Evolutionary conservation across 2,329 filamentous ascomycete species (phyloP), one percentile per base, ranked within the genome.

Genomic region (Neofusicoccum cordaticola): DNA sequence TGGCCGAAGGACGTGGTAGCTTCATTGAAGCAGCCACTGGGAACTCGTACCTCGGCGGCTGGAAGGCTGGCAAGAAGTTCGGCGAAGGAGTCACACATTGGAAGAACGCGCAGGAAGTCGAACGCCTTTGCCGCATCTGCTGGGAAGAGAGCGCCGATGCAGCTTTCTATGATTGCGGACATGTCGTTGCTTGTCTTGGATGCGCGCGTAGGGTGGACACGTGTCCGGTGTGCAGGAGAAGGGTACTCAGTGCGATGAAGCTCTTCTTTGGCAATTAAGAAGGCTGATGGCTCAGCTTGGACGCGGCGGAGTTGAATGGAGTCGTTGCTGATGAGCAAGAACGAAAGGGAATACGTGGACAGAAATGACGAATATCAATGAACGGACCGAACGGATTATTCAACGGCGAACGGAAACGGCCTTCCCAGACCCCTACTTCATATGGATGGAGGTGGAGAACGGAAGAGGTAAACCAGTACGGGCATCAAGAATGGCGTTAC

Each of bases 51-150:
- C 82, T 84, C 13, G 86, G 86, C 31, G 85, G 84, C 19, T 89
- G 86, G 79, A 81, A 83, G 68, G 80, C 85, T 63, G 85, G 86
- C 68, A 86, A 86, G 73, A 83, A 84, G 45, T 83, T 85, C 68
- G 86, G 86, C 61, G 84, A 85, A 67, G 86, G 86, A n/a, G 82
- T 85, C 42, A 87, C 85, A 63, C 82, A 84, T 67, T 88, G 85
- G 81, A 84, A 85, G 69, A 83, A 85, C 31, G 86, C 86, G 2
- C 85, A 88, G 63, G 85, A 88, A 65, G 84, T 86, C 67, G 82
- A 84, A 73, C 79, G 83, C 51, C 71, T 85, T 5, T 89, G 86
- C 71, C 81, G 84, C 64, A 88, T 89, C 65, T 89, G 86, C 77
- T 88, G 84, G 73, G 82, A 84, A n/a, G 81, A 83, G 50, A 82